Base-by-base conservation (phyloP, 1,284 basidiomycete genomes). In the Papiliotrema laurentii region DNA sequence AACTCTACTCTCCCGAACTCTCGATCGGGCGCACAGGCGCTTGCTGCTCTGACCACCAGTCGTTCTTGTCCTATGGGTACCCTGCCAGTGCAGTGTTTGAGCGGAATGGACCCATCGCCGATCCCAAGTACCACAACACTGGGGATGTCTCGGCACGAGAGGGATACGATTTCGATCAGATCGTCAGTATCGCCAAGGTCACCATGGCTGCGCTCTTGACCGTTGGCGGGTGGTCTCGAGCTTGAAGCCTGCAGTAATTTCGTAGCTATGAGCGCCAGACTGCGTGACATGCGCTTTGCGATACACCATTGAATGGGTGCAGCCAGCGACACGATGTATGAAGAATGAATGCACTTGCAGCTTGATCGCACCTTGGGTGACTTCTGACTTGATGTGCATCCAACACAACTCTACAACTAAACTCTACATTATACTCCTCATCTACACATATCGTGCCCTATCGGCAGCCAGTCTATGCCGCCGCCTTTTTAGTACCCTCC, bases 41-140 rank as follows among this genome's bases (percentile, higher is more conserved):
- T 26, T 92, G 89, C 73, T 93, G 89, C 74, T 89, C 87, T 57
- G 89, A 91, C 63, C 88, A 92, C 68, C 68, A 77, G 60, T 86
- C 85, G 41, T 91, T 91, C 80, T 80, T 86, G 55, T 74, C 84
- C 45, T 82, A 84, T 62, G 89, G 88, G 11, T 91, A 84, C 77
- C 83, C 88, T 4, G 81, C 89, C 0, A 87, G 86, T 0, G 85
- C 88, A 57, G 72, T 73, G 11, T 74, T 71, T 50, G 72, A 92
- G 67, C 83, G 89, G 50, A 86, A 85, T 1, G 89, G 87, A 13
- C 81, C 80, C 16, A 86, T 91, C 64, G 82, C 79, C 6, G 88
- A 91, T 71, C 88, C 88, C 5, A 87, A 87, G 85, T 72, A 72
- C 51, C 73, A 75, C 59, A 71, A 71, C 47, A 66, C 84, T 58